phyloP scores from a whole-genome alignment of 306 rosid genomes.

The Abrus precatorius region DNA sequence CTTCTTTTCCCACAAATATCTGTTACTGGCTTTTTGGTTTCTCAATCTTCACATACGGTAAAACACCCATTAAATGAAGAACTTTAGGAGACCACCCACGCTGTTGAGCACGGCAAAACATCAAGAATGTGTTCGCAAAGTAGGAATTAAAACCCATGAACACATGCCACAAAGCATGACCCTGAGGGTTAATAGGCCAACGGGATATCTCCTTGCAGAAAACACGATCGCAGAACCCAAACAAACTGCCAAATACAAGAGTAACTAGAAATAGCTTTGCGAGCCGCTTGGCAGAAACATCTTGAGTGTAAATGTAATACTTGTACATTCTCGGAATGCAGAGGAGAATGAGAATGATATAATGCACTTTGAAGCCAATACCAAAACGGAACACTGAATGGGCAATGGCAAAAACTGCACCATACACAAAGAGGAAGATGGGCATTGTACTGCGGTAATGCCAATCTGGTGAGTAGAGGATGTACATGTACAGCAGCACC shows the following conservation, averaged over 20 bases:
- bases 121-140: slow-evolving; percentile 84
- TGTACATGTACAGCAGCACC: slow-evolving; percentile 90
- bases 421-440: slow-evolving; percentile 81
- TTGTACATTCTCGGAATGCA: slow-evolving; percentile 89
- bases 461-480: slow-evolving; percentile 92
- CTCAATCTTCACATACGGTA: slow-evolving; percentile 84
- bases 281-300: slow-evolving; percentile 69
- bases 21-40: slow-evolving; percentile 84
- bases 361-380: slow-evolving; percentile 80
- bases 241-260: slow-evolving; percentile 69
- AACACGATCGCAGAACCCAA: slow-evolving; percentile 70
- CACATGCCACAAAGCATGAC: slow-evolving; percentile 89
- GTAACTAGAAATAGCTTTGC: slow-evolving; percentile 72
- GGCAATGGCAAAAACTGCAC: slow-evolving; percentile 70
- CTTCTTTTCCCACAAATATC: slow-evolving; percentile 37
- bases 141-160: slow-evolving; percentile 87
- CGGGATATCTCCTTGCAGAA: slow-evolving; percentile 74
- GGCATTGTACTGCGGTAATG: slow-evolving; percentile 95
- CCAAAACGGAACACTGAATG: slow-evolving; percentile 69
- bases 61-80: slow-evolving; percentile 66
- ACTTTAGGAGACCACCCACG: slow-evolving; percentile 82
- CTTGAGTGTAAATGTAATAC: slow-evolving; percentile 81
- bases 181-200: slow-evolving; percentile 82
- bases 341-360: slow-evolving; percentile 71
- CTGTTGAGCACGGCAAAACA: slow-evolving; percentile 94